Evolutionary conservation across 768 basidiomycete genomes (phyloP).

Genomic region (Serendipita sp.): DNA sequence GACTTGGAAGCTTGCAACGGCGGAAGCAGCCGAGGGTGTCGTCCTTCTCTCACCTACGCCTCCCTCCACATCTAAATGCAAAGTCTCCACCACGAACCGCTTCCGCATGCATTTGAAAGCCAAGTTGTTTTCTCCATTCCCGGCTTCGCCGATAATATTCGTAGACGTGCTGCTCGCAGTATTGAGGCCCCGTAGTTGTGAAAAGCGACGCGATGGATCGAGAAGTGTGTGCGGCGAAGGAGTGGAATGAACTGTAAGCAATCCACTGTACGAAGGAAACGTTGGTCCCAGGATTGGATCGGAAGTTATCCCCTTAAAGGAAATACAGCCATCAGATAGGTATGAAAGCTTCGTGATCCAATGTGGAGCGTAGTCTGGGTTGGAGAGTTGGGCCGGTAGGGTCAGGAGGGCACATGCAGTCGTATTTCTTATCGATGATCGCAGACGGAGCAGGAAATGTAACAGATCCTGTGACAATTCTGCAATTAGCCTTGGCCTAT

Average conservation of each 20-base stretch:
- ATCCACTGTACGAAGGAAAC: constrained; percentile 78
- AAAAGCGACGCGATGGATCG: constrained; percentile 68
- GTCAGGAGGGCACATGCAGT: constrained; percentile 47
- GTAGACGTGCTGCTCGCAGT: constrained; percentile 30
- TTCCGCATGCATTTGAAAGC: constrained; percentile 87
- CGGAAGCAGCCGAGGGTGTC: constrained; percentile 21
- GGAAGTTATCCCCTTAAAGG: constrained; percentile 60
- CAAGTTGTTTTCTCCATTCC: constrained; percentile 88
- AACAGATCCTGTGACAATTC: constrained; percentile 39
- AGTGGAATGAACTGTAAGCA: constrained; percentile 59
- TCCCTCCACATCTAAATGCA: constrained; percentile 79
- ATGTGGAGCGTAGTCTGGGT: constrained; percentile 40
- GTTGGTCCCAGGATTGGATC: constrained; percentile 56
- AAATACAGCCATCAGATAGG: constrained; percentile 60
- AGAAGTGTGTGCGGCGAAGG: constrained; percentile 60
- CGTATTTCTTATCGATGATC: constrained; percentile 36
- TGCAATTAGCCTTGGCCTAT: background rate
- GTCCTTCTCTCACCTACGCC: constrained; percentile 65
- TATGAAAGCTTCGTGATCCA: constrained; percentile 71
- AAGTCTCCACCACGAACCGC: constrained; percentile 74
- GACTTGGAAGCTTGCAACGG: constrained; percentile 9
- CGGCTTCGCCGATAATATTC: constrained; percentile 24
- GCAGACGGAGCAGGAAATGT: constrained; percentile 54
- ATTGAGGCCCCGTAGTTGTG: constrained; percentile 59
- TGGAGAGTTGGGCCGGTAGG: constrained; percentile 46